Evolutionary conservation across 352 stramenopile genomes (phyloP), one percentile per base, ranked within the genome.

Genomic region (Thraustochytrium sp.): DNA sequence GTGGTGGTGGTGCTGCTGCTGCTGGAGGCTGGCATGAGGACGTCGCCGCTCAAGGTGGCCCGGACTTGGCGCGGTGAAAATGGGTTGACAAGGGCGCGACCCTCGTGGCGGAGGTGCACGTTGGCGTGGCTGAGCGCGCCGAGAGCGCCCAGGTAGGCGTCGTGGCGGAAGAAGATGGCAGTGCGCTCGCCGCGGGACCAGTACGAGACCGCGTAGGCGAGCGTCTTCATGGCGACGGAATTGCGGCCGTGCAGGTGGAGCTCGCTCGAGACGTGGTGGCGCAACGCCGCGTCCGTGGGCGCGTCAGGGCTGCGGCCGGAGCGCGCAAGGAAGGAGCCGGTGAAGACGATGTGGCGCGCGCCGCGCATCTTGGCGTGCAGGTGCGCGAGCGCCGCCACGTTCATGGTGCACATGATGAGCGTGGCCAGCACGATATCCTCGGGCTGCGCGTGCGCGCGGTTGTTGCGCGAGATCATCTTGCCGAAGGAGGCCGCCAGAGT

Each of bases 371-470:
- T 82, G 37, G 74, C 74, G 42, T 82, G 62, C 18, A 82, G 34
- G 56, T 82, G 74, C 16, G 74, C 74, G n/a, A 82, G 40, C 29
- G 74, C 74, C 16, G 74, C 74, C 23, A 82, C 74, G 56, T 82
- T 82, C 74, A 82, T 82, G 40, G n/a, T 82, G 62, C 49, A 80
- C 74, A 82, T 82, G 5, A 82, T 56, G 9, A 82, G 59, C 29
- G 74, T 82, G 3, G 74, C 84, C 13, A 82, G 36, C 18, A 48
- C 74, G 53, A 82, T 53, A 59, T 82, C 74, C 82, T 82, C 74
- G 51, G 37, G 37, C 11, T 63, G 37, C 31, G 62, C 74, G 5
- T 13, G 23, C 18, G 8, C n/a, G 18, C 74, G 34, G n/a, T 49
- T 80, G 16, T 82, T 80, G 37, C 46, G 37, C n/a, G 37, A 53